Evolutionary conservation across 768 basidiomycete genomes (phyloP).

Genomic region (Infundibulicybe gibba): DNA sequence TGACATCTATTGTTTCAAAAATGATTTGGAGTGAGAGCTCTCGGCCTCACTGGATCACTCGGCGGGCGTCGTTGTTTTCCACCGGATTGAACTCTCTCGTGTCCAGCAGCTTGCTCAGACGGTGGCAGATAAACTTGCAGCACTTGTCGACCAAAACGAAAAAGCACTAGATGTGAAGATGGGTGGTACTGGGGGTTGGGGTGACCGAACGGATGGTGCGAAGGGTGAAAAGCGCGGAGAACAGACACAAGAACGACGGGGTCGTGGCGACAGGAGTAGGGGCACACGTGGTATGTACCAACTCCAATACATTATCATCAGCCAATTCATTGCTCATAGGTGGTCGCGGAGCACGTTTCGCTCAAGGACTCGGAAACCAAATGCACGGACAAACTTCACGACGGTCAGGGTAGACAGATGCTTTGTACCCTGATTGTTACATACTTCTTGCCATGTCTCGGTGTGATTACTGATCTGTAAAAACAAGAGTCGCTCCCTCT

Average conservation of each 20-base stretch:
- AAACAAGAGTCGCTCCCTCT: too few relatives aligned
- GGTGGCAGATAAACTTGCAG: constrained; percentile 83
- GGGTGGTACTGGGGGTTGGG: constrained; percentile 62
- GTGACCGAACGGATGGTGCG: constrained; percentile 61
- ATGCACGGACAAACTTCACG: constrained; percentile 48
- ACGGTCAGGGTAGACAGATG: constrained; percentile 19
- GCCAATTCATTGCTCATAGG: constrained; percentile 39
- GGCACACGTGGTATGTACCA: constrained; percentile 50
- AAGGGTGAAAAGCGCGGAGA: constrained; percentile 82
- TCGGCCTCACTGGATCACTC: constrained; percentile 92
- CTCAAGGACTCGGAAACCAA: constrained; percentile 78
- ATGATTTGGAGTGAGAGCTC: constrained; percentile 98
- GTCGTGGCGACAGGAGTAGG: constrained; percentile 66
- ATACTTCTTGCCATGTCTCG: too few relatives aligned
- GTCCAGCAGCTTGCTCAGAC: constrained; percentile 87
- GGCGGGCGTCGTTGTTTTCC: constrained; percentile 87
- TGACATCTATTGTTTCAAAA: constrained; percentile 90
- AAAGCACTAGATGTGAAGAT: constrained; percentile 84
- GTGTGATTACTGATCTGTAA: too few relatives aligned
- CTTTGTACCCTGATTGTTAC: too few relatives aligned
- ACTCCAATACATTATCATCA: not conserved
- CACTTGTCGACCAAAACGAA: constrained; percentile 90
- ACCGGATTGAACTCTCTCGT: constrained; percentile 84
- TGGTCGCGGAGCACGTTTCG: constrained; percentile 77
- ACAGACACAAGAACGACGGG: constrained; percentile 72